These are phyloP conservation scores for Saccharomyces pastorianus DNA, from an alignment of 1,139 yeast genomes.

Conservation along the genomic window DNA sequence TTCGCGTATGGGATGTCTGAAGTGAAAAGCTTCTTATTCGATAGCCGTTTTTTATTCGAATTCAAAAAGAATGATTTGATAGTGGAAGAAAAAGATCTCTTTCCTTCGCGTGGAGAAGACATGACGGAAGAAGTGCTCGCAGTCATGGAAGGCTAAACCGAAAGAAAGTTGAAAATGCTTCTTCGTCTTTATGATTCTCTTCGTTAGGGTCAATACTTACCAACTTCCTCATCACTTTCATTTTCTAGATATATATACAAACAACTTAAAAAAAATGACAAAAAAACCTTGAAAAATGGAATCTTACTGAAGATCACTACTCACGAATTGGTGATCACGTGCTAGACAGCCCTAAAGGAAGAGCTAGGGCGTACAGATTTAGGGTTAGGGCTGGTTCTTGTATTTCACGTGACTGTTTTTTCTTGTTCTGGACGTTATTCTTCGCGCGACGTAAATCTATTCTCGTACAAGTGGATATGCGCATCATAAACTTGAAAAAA, in stretches of 20 bases:
- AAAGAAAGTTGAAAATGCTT: not conserved
- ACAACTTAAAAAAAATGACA: not conserved
- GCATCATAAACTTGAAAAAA: not conserved
- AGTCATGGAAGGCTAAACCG: not conserved
- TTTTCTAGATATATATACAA: not conserved
- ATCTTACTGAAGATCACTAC: not conserved
- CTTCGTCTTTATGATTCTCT: not conserved
- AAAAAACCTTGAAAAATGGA: not conserved
- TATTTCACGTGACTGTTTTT: not conserved
- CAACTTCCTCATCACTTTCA: not conserved
- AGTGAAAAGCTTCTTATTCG: not conserved
- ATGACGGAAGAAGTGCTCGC: not conserved
- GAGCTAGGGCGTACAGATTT: not conserved
- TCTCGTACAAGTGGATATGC: not conserved
- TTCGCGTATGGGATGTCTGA: not conserved
- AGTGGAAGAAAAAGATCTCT: constrained; percentile 25
- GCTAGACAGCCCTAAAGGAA: not conserved
- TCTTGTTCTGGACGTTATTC: not conserved
- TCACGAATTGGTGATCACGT: not conserved
- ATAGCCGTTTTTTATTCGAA: constrained; percentile 6
- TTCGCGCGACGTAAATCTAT: not conserved
- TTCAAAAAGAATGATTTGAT: constrained; percentile 17
- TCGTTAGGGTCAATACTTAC: not conserved
- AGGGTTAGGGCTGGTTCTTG: too few species aligned
- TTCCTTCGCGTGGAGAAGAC: constrained; percentile 2